Conservation (phyloP, 2,329 filamentous ascomycete species). For the Colletotrichum abscissum region DNA sequence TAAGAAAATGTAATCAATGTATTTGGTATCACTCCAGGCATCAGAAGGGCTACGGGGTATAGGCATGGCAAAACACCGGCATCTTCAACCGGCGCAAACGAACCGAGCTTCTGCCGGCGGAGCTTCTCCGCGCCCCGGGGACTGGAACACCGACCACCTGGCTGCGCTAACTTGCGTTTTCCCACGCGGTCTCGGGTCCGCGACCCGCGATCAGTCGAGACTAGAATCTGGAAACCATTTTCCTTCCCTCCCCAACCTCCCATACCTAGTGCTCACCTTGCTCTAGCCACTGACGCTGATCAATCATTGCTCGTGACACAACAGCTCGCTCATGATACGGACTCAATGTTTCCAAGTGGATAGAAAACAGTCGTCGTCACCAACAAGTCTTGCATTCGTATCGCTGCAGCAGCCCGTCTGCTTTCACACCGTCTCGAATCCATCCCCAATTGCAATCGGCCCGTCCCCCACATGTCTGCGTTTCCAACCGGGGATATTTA, state of each 20-base stretch:
- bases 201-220: no score
- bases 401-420: background rate
- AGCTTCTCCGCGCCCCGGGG: background rate
- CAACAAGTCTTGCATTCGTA: background rate
- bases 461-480: background rate
- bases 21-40: background rate
- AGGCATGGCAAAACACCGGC: background rate
- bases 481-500: background rate
- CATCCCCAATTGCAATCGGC: background rate
- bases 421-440: background rate
- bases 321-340: background rate
- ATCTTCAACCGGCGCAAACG: background rate
- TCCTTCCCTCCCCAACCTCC: background rate
- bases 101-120: background rate
- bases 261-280: background rate
- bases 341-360: background rate
- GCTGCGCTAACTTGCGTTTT: background rate
- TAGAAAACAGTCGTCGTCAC: background rate
- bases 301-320: background rate
- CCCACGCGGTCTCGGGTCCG: background rate
- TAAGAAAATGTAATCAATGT: background rate
- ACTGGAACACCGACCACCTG: background rate
- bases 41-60: background rate
- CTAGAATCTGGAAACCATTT: background rate
- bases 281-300: background rate